Conservation (phyloP, 192 early-diverging fungal species). For the Umbelopsis ramanniana region DNA sequence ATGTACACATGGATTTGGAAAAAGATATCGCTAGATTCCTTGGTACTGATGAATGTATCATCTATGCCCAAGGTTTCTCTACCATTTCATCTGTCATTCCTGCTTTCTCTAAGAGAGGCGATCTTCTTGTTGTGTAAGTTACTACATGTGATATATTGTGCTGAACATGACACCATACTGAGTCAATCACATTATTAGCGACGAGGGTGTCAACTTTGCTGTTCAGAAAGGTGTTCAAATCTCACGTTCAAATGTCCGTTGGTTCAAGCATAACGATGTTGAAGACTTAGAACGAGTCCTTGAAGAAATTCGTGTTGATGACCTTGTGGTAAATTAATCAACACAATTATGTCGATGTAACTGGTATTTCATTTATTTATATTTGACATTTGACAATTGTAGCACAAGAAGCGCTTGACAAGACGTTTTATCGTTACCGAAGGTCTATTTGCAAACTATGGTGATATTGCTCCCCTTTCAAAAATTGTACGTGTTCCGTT, state of each 20-base stretch:
- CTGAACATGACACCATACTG: background rate
- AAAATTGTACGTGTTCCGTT: conserved; percentile 56
- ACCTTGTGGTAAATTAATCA: conserved; percentile 44
- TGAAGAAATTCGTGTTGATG: conserved; percentile 72
- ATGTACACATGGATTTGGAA: conserved; percentile 96
- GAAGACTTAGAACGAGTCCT: conserved; percentile 89
- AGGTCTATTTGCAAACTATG: conserved; percentile 86
- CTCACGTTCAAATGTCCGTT: conserved; percentile 88
- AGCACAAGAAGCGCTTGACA: conserved; percentile 79
- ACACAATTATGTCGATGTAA: background rate
- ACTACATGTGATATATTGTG: background rate
- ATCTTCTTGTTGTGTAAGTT: conserved; percentile 86
- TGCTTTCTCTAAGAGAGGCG: conserved; percentile 95
- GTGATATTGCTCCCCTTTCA: conserved; percentile 84
- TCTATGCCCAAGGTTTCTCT: conserved; percentile 96
- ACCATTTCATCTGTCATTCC: conserved; percentile 92
- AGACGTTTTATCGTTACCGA: conserved; percentile 95
- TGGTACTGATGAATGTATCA: conserved; percentile 83
- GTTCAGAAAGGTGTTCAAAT: conserved; percentile 89
- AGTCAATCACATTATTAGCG: conserved; percentile 50
- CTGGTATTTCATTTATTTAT: conserved; percentile 1
- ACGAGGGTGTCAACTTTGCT: conserved; percentile 87
- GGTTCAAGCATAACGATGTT: conserved; percentile 98
- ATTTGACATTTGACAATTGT: background rate
- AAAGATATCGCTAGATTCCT: conserved; percentile 82